Evolutionary conservation across 75 land plant genomes (phyloP).

Genomic region (Cunninghamia lanceolata): DNA sequence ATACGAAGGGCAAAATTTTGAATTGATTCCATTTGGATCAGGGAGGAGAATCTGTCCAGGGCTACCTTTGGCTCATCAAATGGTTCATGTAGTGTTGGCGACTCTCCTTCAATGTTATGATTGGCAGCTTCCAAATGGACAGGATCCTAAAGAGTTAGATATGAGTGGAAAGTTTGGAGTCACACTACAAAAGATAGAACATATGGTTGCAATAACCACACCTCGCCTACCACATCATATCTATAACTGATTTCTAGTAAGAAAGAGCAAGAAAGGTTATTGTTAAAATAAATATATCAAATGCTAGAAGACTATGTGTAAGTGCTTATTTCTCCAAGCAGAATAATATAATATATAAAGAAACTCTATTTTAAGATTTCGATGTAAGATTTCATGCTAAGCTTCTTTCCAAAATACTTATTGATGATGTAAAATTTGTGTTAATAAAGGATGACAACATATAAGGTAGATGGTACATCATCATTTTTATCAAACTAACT

Average conservation of each 20-base stretch:
- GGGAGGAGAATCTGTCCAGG: slow-evolving; percentile 71
- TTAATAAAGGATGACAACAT: no score
- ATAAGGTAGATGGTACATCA: no score
- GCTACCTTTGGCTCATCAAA: slow-evolving; percentile 41
- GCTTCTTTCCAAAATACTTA: no score
- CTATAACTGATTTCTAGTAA: background rate
- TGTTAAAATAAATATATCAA: no score
- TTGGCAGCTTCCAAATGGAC: slow-evolving; percentile 41
- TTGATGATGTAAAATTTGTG: no score
- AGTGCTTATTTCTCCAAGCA: no score
- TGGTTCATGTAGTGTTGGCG: slow-evolving; percentile 48
- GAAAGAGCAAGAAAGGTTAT: no score
- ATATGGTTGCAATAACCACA: slow-evolving; percentile 17
- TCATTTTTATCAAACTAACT: no score
- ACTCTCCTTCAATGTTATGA: slow-evolving; percentile 55
- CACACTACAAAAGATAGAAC: slow-evolving; percentile 37
- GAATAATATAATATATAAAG: no score
- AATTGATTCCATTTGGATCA: slow-evolving; percentile 66
- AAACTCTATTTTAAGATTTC: no score
- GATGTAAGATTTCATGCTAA: no score
- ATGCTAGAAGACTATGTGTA: no score
- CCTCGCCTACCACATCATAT: background rate
- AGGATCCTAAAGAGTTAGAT: slow-evolving; percentile 37
- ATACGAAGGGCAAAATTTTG: slow-evolving; percentile 46
- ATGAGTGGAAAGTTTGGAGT: slow-evolving; percentile 73